Evolutionary conservation across 2,329 filamentous ascomycete species (phyloP).

Genomic region (Dryadomyces quercus-mongolicae): DNA sequence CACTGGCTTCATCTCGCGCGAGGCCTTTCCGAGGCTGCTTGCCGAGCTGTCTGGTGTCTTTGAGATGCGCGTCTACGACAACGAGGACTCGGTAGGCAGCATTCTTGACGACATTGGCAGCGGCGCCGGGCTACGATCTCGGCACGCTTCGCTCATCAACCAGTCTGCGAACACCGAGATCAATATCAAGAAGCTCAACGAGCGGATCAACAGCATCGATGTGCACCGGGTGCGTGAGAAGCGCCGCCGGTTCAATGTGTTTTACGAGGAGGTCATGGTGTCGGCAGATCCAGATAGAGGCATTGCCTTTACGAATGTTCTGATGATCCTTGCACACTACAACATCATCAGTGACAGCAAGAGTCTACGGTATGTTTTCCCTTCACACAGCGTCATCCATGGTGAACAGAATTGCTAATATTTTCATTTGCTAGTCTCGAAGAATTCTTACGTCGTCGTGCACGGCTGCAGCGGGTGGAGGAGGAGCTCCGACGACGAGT

Average conservation of each 20-base stretch:
- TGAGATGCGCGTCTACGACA: constrained; percentile 91
- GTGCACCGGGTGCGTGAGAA: constrained; percentile 61
- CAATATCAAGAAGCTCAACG: constrained; percentile 65
- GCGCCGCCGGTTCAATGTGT: constrained; percentile 75
- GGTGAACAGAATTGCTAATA: neutral
- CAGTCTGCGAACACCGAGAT: constrained; percentile 45
- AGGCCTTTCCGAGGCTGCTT: constrained; percentile 76
- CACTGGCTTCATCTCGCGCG: constrained; percentile 80
- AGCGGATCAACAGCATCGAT: constrained; percentile 61
- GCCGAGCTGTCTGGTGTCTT: constrained; percentile 92
- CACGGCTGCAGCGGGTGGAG: constrained; percentile 83
- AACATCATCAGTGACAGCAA: constrained; percentile 98
- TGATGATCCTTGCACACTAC: constrained; percentile 96
- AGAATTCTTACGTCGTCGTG: constrained; percentile 83
- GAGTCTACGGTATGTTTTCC: constrained; percentile 56
- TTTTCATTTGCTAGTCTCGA: constrained; percentile 50
- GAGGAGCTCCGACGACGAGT: constrained; percentile 85
- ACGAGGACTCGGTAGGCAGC: constrained; percentile 73
- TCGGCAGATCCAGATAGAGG: constrained; percentile 81
- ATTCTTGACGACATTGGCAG: constrained; percentile 76
- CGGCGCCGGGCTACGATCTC: constrained; percentile 23
- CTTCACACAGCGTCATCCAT: neutral
- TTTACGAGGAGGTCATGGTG: constrained; percentile 93
- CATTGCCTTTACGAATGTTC: constrained; percentile 80
- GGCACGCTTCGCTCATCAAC: constrained; percentile 43